phyloP scores from a whole-genome alignment of 2,329 filamentous ascomycete species.

The Epichloe baconii region DNA sequence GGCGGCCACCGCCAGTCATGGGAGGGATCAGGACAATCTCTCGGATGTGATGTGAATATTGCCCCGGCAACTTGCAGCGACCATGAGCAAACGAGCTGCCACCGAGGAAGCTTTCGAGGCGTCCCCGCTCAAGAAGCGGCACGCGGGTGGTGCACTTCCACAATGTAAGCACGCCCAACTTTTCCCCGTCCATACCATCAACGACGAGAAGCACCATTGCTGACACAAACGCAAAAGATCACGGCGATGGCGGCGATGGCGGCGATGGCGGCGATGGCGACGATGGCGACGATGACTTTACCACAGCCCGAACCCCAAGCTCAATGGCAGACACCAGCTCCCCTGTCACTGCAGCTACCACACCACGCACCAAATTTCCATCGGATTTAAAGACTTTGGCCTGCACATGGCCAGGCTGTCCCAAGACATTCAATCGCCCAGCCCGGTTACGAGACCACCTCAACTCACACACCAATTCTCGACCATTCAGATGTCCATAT shows the following conservation, averaged over 20 bases:
- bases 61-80: background rate
- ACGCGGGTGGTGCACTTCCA: slow-evolving; percentile 10
- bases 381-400: slow-evolving; percentile 64
- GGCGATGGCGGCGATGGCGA: slow-evolving; percentile 21
- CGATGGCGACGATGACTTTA: slow-evolving; percentile 21
- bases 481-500: slow-evolving; percentile 61
- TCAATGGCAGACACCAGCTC: slow-evolving; percentile 20
- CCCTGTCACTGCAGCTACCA: slow-evolving; percentile 20
- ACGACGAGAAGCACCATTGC: background rate
- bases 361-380: slow-evolving; percentile 42
- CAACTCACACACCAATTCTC: slow-evolving; percentile 73
- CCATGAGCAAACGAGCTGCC: slow-evolving; percentile 22
- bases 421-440: slow-evolving; percentile 78
- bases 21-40: background rate
- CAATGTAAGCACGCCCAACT: slow-evolving; percentile 11
- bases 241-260: slow-evolving; percentile 15
- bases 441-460: slow-evolving; percentile 68
- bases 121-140: slow-evolving; percentile 16
- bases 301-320: slow-evolving; percentile 18
- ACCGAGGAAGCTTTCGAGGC: slow-evolving; percentile 11
- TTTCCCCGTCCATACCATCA: background rate
- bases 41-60: background rate
- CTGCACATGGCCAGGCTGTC: slow-evolving; percentile 63
- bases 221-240: background rate
- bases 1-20: too few relatives aligned